A percentile compares a stretch with the other conserved stretches of the same genome.
These are phyloP conservation scores for Aleurites moluccanus DNA, from an alignment of 441 rosid genomes.

Conservation along the genomic window DNA sequence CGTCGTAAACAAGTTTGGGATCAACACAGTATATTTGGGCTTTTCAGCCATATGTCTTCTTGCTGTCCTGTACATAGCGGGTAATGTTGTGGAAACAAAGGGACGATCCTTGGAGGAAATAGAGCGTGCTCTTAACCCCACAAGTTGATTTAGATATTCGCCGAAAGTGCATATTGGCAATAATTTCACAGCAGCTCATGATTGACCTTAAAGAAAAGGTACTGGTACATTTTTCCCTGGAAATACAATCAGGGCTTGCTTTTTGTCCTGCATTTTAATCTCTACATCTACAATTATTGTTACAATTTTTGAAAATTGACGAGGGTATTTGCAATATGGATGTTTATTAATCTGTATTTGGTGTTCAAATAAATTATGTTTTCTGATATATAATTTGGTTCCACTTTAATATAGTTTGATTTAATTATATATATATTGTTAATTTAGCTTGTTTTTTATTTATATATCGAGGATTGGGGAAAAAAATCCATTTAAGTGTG, in stretches of 20 bases:
- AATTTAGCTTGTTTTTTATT: no score
- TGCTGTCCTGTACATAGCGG: constrained; percentile 73
- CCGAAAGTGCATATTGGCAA: constrained; percentile 12
- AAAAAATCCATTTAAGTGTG: no score
- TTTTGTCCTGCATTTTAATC: not conserved
- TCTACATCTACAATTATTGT: no score
- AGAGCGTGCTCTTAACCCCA: constrained; percentile 69
- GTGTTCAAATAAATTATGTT: no score
- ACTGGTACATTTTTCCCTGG: not conserved
- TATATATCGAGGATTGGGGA: no score
- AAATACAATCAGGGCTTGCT: not conserved
- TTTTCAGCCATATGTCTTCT: constrained; percentile 75
- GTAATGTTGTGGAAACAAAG: constrained; percentile 90
- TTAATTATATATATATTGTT: no score
- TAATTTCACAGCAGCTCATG: constrained; percentile 19
- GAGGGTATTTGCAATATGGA: no score
- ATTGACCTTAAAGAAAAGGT: constrained; percentile 2
- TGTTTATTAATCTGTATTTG: no score
- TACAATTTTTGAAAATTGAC: no score
- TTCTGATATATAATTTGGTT: no score
- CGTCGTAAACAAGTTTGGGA: constrained; percentile 82
- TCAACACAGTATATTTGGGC: constrained; percentile 85
- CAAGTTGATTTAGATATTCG: constrained; percentile 29
- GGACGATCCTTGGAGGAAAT: constrained; percentile 94
- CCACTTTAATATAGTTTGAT: no score